phyloP scores from a whole-genome alignment of 169 alveolate genomes.

The Condylostoma magnum region DNA sequence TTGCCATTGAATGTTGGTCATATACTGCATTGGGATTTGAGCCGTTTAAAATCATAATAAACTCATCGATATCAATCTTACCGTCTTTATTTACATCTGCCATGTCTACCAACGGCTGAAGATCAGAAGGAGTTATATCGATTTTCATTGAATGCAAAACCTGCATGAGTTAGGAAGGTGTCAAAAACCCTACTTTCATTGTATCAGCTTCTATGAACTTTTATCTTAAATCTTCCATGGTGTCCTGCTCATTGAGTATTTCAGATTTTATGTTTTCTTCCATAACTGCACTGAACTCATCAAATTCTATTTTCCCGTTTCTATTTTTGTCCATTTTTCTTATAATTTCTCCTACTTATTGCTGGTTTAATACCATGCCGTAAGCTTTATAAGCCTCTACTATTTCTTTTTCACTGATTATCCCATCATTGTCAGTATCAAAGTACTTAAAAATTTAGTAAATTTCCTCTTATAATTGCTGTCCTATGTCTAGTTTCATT shows the following conservation, averaged over 20 bases:
- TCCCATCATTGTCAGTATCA: constrained; percentile 41
- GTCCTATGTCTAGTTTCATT: constrained; percentile 28
- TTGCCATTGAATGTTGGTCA: constrained; percentile 13
- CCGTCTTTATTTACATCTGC: constrained; percentile 55
- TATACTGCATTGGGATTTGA: constrained; percentile 30
- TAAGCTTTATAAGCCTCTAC: constrained; percentile 32
- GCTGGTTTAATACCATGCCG: constrained; percentile 19
- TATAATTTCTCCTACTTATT: constrained; percentile 34
- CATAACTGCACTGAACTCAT: constrained; percentile 46
- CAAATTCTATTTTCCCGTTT: constrained; percentile 39
- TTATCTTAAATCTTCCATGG: constrained; percentile 44
- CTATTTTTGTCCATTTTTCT: constrained; percentile 35
- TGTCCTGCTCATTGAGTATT: constrained; percentile 39
- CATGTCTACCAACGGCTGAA: constrained; percentile 37
- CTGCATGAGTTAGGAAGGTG: constrained; percentile 37
- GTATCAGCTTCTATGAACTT: constrained; percentile 54
- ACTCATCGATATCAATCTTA: constrained; percentile 61
- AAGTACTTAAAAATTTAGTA: constrained; percentile 30
- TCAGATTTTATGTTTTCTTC: constrained; percentile 37
- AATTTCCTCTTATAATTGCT: constrained; percentile 36
- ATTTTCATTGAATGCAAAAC: constrained; percentile 38
- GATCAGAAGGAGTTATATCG: constrained; percentile 38
- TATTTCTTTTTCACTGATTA: constrained; percentile 36
- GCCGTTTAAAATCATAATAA: constrained; percentile 48
- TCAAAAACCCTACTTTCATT: constrained; percentile 44